These are phyloP conservation scores for Neofusicoccum laricinum DNA, from an alignment of 2,329 filamentous ascomycete species.

Conservation along the genomic window DNA sequence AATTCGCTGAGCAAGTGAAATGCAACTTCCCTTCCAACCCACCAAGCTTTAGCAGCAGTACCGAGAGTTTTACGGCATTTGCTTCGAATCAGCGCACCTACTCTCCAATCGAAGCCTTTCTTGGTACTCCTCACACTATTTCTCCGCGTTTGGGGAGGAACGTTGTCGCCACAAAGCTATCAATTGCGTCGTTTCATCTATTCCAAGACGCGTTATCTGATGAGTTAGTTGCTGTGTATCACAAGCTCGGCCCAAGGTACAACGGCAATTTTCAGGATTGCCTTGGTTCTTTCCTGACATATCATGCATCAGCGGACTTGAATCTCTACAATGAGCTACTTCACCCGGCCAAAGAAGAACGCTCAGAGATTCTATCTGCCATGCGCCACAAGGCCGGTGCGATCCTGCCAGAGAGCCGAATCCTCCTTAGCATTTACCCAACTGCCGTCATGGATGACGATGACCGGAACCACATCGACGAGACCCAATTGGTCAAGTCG, in stretches of 20 bases:
- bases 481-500: slow-evolving; percentile 71
- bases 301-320: slow-evolving; percentile 84
- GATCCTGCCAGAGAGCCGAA: slow-evolving; percentile 75
- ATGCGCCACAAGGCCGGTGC: slow-evolving; percentile 81
- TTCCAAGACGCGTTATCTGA: slow-evolving; percentile 87
- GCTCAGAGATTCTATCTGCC: slow-evolving; percentile 85
- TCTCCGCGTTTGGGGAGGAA: slow-evolving; percentile 72
- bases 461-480: slow-evolving; percentile 67
- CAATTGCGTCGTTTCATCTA: slow-evolving; percentile 82
- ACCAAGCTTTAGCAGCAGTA: slow-evolving; percentile 59
- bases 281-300: slow-evolving; percentile 93
- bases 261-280: slow-evolving; percentile 97
- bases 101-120: slow-evolving; percentile 80
- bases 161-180: slow-evolving; percentile 77
- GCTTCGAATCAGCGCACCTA: slow-evolving; percentile 53
- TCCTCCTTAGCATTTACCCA: slow-evolving; percentile 81
- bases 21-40: slow-evolving; percentile 82
- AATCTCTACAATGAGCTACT: slow-evolving; percentile 89
- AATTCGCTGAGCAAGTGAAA: slow-evolving; percentile 89
- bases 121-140: slow-evolving; percentile 88
- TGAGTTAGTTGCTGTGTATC: slow-evolving; percentile 87
- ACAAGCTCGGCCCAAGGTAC: slow-evolving; percentile 84
- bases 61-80: slow-evolving; percentile 69
- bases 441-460: slow-evolving; percentile 77
- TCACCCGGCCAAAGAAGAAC: slow-evolving; percentile 84